Evolutionary conservation across 108 stramenopile species (phyloP).

Genomic region (Cylindrotheca closterium): DNA sequence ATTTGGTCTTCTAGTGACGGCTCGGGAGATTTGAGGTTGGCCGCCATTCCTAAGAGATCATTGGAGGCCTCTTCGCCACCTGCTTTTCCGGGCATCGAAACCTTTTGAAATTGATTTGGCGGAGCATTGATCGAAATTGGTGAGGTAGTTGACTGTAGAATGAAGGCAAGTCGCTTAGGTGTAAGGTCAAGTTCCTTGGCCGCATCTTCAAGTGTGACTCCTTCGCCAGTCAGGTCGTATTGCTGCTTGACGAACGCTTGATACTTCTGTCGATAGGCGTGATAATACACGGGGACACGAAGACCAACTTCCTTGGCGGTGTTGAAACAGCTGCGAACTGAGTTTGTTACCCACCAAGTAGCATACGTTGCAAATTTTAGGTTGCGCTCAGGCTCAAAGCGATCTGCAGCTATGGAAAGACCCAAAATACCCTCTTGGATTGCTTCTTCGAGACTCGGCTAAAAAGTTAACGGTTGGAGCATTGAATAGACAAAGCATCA

Average conservation of each 20-base stretch:
- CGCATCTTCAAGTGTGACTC: slow-evolving; percentile 41
- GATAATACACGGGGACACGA: slow-evolving; percentile 54
- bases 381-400: slow-evolving; percentile 67
- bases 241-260: slow-evolving; percentile 52
- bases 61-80: slow-evolving; percentile 43
- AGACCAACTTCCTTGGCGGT: slow-evolving; percentile 57
- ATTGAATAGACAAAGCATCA: too few species aligned
- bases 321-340: slow-evolving; percentile 64
- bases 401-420: slow-evolving; percentile 73
- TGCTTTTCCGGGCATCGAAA: slow-evolving; percentile 48
- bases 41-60: neutral
- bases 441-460: slow-evolving; percentile 76
- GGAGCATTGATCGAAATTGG: slow-evolving; percentile 55
- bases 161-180: slow-evolving; percentile 41
- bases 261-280: slow-evolving; percentile 54
- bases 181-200: slow-evolving; percentile 55
- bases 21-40: slow-evolving; percentile 28
- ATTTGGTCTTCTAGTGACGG: slow-evolving; percentile 66
- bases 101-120: slow-evolving; percentile 11
- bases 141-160: slow-evolving; percentile 55
- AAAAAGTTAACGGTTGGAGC: too few species aligned
- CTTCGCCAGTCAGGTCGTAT: slow-evolving; percentile 19
- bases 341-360: slow-evolving; percentile 80
- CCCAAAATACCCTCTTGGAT: slow-evolving; percentile 86
- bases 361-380: slow-evolving; percentile 83